Conservation (phyloP, 805 yeast genomes). For the Pichia paraexigua region DNA sequence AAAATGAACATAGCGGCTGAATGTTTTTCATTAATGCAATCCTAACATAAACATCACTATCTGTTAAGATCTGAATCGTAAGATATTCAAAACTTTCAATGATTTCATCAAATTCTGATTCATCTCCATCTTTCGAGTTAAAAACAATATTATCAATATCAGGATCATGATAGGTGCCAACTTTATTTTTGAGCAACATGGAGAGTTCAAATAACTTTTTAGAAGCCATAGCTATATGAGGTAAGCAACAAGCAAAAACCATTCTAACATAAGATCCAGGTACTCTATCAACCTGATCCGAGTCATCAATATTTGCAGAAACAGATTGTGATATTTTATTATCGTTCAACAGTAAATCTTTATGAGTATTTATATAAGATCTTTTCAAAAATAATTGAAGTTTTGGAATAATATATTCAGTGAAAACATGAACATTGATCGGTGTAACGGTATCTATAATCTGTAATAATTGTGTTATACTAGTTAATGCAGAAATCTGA, state of each 20-base stretch:
- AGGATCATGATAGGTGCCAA: conserved; percentile 29
- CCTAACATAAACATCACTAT: conserved; percentile 55
- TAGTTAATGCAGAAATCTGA: conserved; percentile 54
- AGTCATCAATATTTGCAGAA: background rate
- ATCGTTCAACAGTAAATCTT: conserved; percentile 2
- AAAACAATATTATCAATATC: conserved; percentile 35
- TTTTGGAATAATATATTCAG: conserved; percentile 77
- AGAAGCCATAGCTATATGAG: conserved; percentile 61
- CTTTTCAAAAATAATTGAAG: conserved; percentile 37
- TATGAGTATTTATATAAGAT: conserved; percentile 22
- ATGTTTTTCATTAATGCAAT: conserved; percentile 63
- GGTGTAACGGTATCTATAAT: conserved; percentile 62
- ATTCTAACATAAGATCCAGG: conserved; percentile 43
- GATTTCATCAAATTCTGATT: conserved; percentile 36
- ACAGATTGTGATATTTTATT: conserved; percentile 3
- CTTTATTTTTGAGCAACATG: conserved; percentile 34
- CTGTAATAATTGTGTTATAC: conserved; percentile 58
- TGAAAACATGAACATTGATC: conserved; percentile 65
- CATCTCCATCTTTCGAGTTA: conserved; percentile 27
- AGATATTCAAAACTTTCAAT: conserved; percentile 56
- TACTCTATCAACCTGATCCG: background rate
- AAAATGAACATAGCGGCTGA: conserved; percentile 68
- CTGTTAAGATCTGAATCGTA: conserved; percentile 61
- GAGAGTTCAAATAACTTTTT: conserved; percentile 57
- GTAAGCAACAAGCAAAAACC: conserved; percentile 65